A percentile compares a stretch with the other conserved stretches of the same genome.
phyloP scores from a whole-genome alignment of 2,329 filamentous ascomycete genomes.

The Delphinella strobiligena region DNA sequence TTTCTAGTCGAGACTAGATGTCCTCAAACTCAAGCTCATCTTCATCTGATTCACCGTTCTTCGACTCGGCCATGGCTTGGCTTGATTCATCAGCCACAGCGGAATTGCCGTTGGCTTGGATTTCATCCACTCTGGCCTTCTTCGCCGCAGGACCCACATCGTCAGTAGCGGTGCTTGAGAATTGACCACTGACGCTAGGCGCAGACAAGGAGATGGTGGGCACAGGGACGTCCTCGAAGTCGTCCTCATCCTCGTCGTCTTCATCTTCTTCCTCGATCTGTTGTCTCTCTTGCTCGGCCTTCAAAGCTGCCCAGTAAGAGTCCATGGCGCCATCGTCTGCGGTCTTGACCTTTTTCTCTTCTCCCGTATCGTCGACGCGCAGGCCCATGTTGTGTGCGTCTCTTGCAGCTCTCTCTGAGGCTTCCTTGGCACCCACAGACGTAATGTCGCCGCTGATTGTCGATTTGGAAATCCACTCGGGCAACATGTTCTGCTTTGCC shows the following conservation, averaged over 20 bases:
- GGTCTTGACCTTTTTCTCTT: conserved; percentile 30
- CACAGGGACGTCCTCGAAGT: conserved; percentile 38
- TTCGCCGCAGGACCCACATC: conserved; percentile 43
- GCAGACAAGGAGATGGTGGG: conserved; percentile 16
- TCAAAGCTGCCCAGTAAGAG: conserved; percentile 55
- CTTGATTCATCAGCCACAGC: conserved; percentile 15
- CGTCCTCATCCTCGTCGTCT: conserved; percentile 38
- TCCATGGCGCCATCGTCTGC: conserved; percentile 48
- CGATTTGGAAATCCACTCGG: conserved; percentile 23
- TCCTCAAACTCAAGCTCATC: conserved; percentile 37
- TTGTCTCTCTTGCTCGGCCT: conserved; percentile 41
- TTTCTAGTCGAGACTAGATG: conserved; percentile 15
- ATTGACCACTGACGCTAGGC: conserved; percentile 18
- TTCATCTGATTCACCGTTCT: conserved; percentile 34
- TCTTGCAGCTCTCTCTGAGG: conserved; percentile 25
- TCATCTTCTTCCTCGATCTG: conserved; percentile 35
- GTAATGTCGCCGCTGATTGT: conserved; percentile 35
- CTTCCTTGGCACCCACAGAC: conserved; percentile 22
- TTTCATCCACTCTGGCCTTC: conserved; percentile 47
- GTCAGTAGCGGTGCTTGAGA: conserved; percentile 21
- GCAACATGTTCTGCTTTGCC: conserved; percentile 22
- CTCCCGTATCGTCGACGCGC: conserved; percentile 32
- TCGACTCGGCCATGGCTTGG: conserved; percentile 12
- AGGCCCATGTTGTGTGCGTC: conserved; percentile 18
- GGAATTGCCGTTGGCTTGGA: conserved; percentile 19